Evolutionary conservation across 2,329 filamentous ascomycete species (phyloP).

Genomic region (Harringtonia lauricola): DNA sequence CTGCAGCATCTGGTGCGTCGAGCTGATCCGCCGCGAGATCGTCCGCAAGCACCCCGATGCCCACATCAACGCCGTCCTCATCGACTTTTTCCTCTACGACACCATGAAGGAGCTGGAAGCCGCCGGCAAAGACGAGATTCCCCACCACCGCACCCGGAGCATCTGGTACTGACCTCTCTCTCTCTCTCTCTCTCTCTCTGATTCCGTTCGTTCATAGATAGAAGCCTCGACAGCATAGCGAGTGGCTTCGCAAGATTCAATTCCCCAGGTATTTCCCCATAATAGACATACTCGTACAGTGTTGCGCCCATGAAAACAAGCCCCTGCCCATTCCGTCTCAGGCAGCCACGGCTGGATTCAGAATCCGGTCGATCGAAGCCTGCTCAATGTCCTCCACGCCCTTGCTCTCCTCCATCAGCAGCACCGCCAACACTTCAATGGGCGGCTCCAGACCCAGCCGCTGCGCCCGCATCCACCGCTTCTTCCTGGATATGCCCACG

Average conservation of each 20-base stretch:
- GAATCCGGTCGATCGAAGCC: conserved; percentile 63
- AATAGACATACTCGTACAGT: background rate
- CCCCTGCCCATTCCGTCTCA: background rate
- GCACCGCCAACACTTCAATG: conserved; percentile 77
- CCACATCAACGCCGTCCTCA: conserved; percentile 74
- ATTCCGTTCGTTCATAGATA: background rate
- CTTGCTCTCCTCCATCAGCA: conserved; percentile 59
- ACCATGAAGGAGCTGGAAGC: conserved; percentile 77
- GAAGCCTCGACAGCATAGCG: no score
- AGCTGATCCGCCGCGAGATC: conserved; percentile 78
- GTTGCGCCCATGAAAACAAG: background rate
- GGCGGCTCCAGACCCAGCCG: conserved; percentile 76
- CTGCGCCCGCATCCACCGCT: conserved; percentile 82
- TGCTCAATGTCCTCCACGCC: conserved; percentile 44
- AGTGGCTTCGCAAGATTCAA: background rate
- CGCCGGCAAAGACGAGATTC: conserved; percentile 48
- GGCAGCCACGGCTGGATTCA: conserved; percentile 31
- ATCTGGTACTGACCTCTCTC: conserved; percentile 68
- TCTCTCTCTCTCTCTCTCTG: background rate
- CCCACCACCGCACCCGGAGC: conserved; percentile 82
- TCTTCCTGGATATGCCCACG: conserved; percentile 69
- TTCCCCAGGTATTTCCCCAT: background rate
- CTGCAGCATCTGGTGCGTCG: conserved; percentile 93
- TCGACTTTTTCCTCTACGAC: conserved; percentile 97
- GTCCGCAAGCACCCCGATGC: conserved; percentile 58